phyloP scores from a whole-genome alignment of 148 eudicot species.

The Cornus kousa region DNA sequence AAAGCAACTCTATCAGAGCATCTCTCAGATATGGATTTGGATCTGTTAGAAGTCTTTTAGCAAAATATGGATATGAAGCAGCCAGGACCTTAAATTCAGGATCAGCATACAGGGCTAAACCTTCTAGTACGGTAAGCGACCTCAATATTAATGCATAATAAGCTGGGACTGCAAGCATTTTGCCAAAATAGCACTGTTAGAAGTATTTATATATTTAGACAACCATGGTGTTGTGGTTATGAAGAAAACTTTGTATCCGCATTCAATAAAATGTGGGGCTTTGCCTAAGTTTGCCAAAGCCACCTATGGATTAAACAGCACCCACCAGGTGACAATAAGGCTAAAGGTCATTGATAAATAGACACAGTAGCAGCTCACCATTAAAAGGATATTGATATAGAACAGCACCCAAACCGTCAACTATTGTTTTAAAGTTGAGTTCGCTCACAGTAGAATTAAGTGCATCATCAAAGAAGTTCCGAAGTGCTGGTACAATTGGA shows the following conservation, averaged over 20 bases:
- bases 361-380: conserved; percentile 50
- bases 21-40: conserved; percentile 97
- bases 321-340: not conserved
- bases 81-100: conserved; percentile 96
- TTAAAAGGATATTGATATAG: conserved; percentile 91
- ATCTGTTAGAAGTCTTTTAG: conserved; percentile 98
- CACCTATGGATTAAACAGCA: not conserved
- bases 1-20: conserved; percentile 94
- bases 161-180: conserved; percentile 76
- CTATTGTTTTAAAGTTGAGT: conserved; percentile 95
- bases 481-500: conserved; percentile 92
- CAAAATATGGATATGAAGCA: conserved; percentile 98
- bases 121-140: conserved; percentile 96
- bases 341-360: not conserved
- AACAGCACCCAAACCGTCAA: conserved; percentile 94
- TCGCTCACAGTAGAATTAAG: conserved; percentile 89
- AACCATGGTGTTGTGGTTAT: not conserved
- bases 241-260: not conserved
- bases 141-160: conserved; percentile 95
- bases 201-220: not conserved
- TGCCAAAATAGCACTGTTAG: conserved; percentile 17
- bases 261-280: not conserved
- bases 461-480: conserved; percentile 92
- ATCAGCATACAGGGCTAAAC: conserved; percentile 93
- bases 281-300: conserved; percentile 1